A percentile compares a stretch with the other conserved stretches of the same genome.
Conservation (phyloP, 352 stramenopile species). For the Blastocystis sp. region DNA sequence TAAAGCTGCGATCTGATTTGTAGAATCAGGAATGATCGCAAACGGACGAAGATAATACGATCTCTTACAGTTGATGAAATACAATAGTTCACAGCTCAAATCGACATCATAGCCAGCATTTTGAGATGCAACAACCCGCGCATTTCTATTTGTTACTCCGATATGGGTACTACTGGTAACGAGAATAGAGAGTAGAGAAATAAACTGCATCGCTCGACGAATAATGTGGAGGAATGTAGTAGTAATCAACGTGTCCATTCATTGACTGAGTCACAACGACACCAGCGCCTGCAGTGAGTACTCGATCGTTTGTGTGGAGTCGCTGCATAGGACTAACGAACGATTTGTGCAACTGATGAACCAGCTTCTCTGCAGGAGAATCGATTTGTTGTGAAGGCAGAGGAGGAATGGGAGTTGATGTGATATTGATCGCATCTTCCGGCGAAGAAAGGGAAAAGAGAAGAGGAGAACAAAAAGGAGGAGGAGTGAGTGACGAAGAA, state of each 20-base stretch:
- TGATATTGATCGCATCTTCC: neutral
- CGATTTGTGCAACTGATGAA: neutral
- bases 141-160: neutral
- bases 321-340: neutral
- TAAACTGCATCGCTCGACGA: neutral
- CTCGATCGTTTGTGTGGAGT: neutral
- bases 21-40: neutral
- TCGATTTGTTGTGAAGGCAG: neutral
- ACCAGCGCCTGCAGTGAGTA: neutral
- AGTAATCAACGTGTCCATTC: neutral
- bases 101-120: neutral
- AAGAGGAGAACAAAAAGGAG: neutral
- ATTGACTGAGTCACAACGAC: neutral
- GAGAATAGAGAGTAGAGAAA: neutral
- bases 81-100: neutral
- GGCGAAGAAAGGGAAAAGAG: neutral
- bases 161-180: neutral
- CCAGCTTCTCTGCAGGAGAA: neutral
- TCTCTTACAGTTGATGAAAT: neutral
- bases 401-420: neutral
- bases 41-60: neutral
- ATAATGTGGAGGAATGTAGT: neutral
- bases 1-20: neutral
- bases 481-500: neutral
- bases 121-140: neutral